A percentile compares a stretch with the other conserved stretches of the same genome.
These are phyloP conservation scores for Hippophae tibetana DNA, from an alignment of 306 rosid genomes.

Conservation along the genomic window DNA sequence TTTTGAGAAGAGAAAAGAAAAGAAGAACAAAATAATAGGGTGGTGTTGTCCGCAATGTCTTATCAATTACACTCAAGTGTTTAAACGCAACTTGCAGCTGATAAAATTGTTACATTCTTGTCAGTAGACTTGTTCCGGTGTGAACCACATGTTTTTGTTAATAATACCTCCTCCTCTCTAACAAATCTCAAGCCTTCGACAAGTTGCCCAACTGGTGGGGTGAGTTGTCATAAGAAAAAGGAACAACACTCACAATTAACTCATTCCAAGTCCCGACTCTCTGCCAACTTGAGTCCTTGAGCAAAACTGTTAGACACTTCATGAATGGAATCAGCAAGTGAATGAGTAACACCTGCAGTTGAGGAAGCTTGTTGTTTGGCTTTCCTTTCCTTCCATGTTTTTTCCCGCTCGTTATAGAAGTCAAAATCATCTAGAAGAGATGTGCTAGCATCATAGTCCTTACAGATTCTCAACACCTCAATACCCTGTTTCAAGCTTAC, in stretches of 20 bases:
- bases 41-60: neutral
- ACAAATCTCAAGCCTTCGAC: constrained; percentile 21
- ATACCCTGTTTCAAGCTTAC: constrained; percentile 1
- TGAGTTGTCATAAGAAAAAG: constrained; percentile 13
- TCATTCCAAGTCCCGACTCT: constrained; percentile 6
- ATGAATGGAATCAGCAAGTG: constrained; percentile 18
- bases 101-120: constrained; percentile 9
- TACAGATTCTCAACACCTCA: constrained; percentile 2
- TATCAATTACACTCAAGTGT: constrained; percentile 11
- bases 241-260: constrained; percentile 19
- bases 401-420: constrained; percentile 6
- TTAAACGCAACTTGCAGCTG: constrained; percentile 5
- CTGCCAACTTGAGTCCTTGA: constrained; percentile 22
- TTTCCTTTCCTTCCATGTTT: constrained; percentile 2
- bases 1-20: neutral
- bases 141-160: constrained; percentile 17
- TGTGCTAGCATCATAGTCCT: constrained; percentile 1
- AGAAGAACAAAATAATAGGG: constrained; percentile 13
- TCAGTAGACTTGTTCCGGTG: constrained; percentile 7
- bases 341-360: constrained; percentile 21
- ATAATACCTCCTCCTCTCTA: constrained; percentile 8
- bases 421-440: constrained; percentile 11
- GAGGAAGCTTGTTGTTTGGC: constrained; percentile 15
- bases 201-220: constrained; percentile 14
- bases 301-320: constrained; percentile 24